Evolutionary conservation across 306 rosid species (phyloP).

Genomic region (Fragaria vesca): DNA sequence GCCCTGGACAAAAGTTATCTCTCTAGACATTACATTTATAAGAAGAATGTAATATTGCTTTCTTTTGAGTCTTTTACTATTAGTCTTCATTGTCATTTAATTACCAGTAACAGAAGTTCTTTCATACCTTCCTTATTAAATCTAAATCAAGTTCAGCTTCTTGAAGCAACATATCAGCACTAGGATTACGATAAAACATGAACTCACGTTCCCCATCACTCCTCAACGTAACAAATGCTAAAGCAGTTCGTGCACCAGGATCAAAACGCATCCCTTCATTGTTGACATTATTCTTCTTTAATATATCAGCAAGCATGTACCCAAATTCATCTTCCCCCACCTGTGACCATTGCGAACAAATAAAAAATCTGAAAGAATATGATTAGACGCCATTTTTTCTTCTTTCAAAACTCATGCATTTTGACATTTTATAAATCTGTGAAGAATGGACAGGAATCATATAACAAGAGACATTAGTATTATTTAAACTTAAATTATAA

Average conservation of each 20-base stretch:
- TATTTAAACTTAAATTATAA: too few relatives aligned
- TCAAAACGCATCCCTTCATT: slow-evolving; percentile 84
- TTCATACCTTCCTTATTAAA: slow-evolving; percentile 70
- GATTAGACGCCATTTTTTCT: neutral
- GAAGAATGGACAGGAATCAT: neutral
- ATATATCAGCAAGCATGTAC: slow-evolving; percentile 87
- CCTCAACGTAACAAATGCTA: slow-evolving; percentile 90
- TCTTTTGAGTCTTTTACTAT: neutral
- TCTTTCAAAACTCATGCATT: neutral
- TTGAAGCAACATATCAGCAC: slow-evolving; percentile 94
- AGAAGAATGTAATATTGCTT: neutral
- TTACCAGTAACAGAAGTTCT: slow-evolving; percentile 10
- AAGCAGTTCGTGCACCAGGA: slow-evolving; percentile 92
- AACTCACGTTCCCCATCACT: slow-evolving; percentile 93
- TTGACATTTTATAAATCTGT: neutral
- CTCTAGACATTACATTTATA: neutral
- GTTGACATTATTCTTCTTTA: slow-evolving; percentile 85
- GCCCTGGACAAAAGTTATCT: neutral
- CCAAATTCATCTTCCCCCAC: slow-evolving; percentile 99
- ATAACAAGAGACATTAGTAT: neutral
- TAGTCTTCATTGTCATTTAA: slow-evolving; percentile 4
- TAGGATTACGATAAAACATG: slow-evolving; percentile 98
- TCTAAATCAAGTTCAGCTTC: slow-evolving; percentile 77
- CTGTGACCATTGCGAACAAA: slow-evolving; percentile 40
- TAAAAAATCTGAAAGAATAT: neutral